Conservation (phyloP, 257 asterid genomes). For the Forsythia viridissima region DNA sequence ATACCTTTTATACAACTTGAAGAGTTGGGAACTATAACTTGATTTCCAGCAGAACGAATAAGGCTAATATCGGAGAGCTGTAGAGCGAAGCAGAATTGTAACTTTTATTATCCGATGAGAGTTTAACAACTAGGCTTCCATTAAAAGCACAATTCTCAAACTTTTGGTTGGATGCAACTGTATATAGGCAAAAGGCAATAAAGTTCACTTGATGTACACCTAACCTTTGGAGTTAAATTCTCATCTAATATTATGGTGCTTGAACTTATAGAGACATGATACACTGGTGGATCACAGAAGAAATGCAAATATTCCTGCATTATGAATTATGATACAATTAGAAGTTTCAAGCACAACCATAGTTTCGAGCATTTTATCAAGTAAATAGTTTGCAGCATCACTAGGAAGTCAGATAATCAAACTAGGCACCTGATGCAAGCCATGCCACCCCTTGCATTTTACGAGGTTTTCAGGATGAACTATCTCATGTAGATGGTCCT, state of each 20-base stretch:
- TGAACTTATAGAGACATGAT: conserved; percentile 67
- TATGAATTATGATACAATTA: conserved; percentile 12
- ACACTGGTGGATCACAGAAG: conserved; percentile 88
- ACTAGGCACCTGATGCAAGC: too few relatives aligned
- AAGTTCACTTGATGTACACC: neutral
- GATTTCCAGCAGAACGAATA: conserved; percentile 31
- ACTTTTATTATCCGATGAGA: neutral
- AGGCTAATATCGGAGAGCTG: conserved; percentile 79
- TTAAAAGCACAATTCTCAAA: neutral
- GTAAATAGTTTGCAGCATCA: neutral
- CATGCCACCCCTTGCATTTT: neutral
- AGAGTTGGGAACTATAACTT: conserved; percentile 27
- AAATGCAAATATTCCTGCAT: conserved; percentile 87
- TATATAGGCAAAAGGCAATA: neutral
- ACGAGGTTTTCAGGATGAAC: neutral
- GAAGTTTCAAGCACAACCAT: neutral
- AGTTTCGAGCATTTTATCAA: neutral
- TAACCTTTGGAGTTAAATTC: conserved; percentile 77
- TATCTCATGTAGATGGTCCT: too few relatives aligned
- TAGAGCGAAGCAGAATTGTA: conserved; percentile 16
- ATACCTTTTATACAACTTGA: conserved; percentile 57
- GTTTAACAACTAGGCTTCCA: neutral
- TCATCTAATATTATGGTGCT: conserved; percentile 87
- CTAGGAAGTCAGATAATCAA: neutral
- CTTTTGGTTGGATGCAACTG: neutral